A percentile compares a stretch with the other conserved stretches of the same genome.
Conservation (phyloP, 495 filamentous ascomycete genomes). For the Cryomyces minteri region DNA sequence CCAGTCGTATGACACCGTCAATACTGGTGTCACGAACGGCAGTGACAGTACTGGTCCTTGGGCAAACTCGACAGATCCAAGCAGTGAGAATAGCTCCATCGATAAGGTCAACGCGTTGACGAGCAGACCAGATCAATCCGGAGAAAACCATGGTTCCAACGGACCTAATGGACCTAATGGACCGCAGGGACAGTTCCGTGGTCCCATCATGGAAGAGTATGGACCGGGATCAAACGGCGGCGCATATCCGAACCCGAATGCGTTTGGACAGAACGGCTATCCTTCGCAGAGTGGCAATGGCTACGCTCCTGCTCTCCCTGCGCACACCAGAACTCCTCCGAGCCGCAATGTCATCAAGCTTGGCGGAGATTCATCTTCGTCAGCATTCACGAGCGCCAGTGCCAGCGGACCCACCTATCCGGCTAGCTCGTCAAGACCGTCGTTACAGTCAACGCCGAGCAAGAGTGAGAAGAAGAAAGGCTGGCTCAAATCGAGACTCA, state of each 20-base stretch:
- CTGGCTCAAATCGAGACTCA: conserved; percentile 74
- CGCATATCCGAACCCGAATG: neutral
- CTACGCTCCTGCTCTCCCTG: neutral
- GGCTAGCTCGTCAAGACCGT: neutral
- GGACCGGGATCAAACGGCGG: conserved; percentile 12
- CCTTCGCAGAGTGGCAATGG: neutral
- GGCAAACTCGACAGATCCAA: conserved; percentile 75
- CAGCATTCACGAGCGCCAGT: neutral
- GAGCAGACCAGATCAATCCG: neutral
- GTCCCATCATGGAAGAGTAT: conserved; percentile 22
- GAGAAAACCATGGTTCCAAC: conserved; percentile 7
- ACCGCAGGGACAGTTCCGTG: conserved; percentile 18
- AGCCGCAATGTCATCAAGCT: neutral
- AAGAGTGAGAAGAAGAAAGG: conserved; percentile 56
- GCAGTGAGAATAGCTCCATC: conserved; percentile 77
- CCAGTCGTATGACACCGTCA: conserved; percentile 65
- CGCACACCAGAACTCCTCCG: neutral
- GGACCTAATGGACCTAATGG: conserved; percentile 33
- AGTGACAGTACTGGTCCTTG: conserved; percentile 48
- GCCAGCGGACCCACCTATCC: conserved; percentile 2
- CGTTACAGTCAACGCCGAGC: neutral
- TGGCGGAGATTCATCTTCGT: neutral
- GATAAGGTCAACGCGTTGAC: conserved; percentile 22
- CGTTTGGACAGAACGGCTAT: neutral
- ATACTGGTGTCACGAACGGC: conserved; percentile 51